Percentiles rank a stretch among this genome's conserved stretches.
phyloP scores from a whole-genome alignment of 2,329 filamentous ascomycete species.

The Aspergillus felis region DNA sequence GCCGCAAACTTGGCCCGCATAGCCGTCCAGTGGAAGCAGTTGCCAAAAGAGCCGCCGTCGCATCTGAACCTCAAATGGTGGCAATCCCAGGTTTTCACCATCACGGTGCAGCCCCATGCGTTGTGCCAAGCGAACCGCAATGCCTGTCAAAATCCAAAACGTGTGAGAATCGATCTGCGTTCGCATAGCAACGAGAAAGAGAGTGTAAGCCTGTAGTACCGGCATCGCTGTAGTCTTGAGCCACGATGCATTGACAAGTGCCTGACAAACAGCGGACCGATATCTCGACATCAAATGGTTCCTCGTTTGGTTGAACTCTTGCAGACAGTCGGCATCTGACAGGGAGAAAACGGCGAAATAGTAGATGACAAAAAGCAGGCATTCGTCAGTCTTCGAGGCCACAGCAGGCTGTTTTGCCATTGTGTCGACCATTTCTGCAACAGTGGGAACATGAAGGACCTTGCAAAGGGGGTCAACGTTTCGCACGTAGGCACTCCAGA shows the following conservation, averaged over 20 bases:
- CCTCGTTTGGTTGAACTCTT: constrained; percentile 1
- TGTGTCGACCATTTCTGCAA: constrained; percentile 63
- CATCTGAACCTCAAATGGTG: constrained; percentile 45
- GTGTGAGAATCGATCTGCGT: constrained; percentile 43
- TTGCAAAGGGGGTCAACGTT: constrained; percentile 73
- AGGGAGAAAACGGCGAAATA: constrained; percentile 18
- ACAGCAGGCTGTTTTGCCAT: constrained; percentile 43
- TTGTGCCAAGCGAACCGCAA: constrained; percentile 44
- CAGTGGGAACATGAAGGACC: constrained; percentile 65
- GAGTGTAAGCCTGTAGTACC: constrained; percentile 13
- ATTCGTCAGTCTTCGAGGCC: constrained; percentile 30
- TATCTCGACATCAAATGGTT: constrained; percentile 7
- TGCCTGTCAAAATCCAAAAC: constrained; percentile 49
- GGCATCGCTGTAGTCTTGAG: constrained; percentile 13
- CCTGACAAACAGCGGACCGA: constrained; percentile 5
- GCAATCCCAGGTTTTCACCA: constrained; percentile 41
- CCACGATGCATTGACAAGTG: constrained; percentile 15
- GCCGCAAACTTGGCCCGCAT: constrained; percentile 28
- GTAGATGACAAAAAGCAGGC: constrained; percentile 29
- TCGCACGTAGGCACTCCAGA: constrained; percentile 73
- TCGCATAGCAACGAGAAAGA: constrained; percentile 26
- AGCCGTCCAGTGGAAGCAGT: constrained; percentile 19
- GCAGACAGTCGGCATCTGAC: constrained; percentile 9
- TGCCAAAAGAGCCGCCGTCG: constrained; percentile 26
- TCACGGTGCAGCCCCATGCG: constrained; percentile 49